phyloP scores from a whole-genome alignment of 1,284 basidiomycete genomes.

The Ceratobasidium sp. region DNA sequence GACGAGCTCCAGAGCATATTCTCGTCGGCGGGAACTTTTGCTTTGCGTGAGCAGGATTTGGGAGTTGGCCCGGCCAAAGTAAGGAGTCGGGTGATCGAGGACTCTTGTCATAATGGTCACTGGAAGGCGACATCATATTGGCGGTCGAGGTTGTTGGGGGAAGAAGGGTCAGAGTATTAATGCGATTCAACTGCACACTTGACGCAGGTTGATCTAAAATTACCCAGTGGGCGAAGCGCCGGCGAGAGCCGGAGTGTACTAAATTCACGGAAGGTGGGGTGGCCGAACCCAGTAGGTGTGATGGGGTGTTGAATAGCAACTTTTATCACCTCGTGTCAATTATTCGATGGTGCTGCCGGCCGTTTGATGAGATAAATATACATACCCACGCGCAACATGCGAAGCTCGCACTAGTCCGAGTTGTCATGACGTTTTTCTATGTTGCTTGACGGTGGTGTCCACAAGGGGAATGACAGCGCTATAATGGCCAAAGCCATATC shows the following conservation, averaged over 20 bases:
- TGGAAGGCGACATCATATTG: conserved; percentile 9
- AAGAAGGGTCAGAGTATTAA: not conserved
- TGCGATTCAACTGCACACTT: not conserved
- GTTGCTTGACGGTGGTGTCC: too few species aligned
- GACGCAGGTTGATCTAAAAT: not conserved
- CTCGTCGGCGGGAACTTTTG: not conserved
- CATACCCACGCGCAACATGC: too few species aligned
- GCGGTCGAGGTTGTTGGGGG: not conserved
- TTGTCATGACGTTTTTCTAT: too few species aligned
- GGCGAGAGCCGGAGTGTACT: too few species aligned
- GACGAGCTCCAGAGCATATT: conserved; percentile 7
- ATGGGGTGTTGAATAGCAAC: not conserved
- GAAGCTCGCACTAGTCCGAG: too few species aligned
- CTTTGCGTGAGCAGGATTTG: not conserved
- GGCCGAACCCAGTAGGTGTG: not conserved
- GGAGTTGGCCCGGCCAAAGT: not conserved
- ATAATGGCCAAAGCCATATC: too few species aligned
- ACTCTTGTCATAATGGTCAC: not conserved
- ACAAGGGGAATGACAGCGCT: too few species aligned
- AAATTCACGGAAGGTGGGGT: not conserved
- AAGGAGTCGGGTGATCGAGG: conserved; percentile 14
- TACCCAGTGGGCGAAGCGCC: not conserved
- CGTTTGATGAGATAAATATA: too few species aligned
- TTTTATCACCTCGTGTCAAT: not conserved
- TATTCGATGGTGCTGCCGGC: too few species aligned